These are phyloP conservation scores for Colletotrichum liriopes DNA, from an alignment of 2,329 filamentous ascomycete species.

Conservation along the genomic window DNA sequence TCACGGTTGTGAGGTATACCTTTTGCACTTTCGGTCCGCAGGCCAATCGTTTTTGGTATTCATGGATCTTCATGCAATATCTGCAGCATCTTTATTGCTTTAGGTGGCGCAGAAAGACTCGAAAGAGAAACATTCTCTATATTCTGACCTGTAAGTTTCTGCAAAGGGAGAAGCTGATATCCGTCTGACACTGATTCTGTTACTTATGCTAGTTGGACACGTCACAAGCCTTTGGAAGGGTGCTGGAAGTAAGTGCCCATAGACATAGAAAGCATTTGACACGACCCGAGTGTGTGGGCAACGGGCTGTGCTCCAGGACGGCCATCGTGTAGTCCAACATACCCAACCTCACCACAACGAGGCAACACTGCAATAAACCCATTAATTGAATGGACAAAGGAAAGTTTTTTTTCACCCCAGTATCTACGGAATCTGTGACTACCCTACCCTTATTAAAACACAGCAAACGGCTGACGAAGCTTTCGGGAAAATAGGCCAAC, in stretches of 20 bases:
- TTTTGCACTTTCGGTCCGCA: too few species aligned
- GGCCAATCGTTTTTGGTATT: too few species aligned
- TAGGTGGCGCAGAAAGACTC: too few species aligned
- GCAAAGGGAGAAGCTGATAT: too few species aligned
- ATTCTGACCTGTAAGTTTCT: too few species aligned
- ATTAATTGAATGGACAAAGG: conserved; percentile 1
- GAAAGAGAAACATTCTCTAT: too few species aligned
- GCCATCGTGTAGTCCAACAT: not conserved
- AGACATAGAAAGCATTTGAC: not conserved
- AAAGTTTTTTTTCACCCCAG: not conserved
- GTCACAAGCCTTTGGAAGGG: too few species aligned
- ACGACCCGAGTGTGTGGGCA: not conserved
- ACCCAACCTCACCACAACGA: not conserved
- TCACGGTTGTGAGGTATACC: rapidly evolving
- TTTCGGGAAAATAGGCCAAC: not conserved
- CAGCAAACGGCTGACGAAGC: not conserved
- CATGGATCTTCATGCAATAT: too few species aligned
- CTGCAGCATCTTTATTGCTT: too few species aligned
- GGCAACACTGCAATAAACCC: not conserved
- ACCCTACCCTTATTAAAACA: conserved; percentile 12
- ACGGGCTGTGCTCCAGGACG: not conserved
- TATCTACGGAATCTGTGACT: conserved; percentile 21
- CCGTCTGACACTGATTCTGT: too few species aligned
- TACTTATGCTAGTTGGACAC: too few species aligned
- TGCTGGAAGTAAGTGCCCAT: not conserved